Percentiles rank a stretch among this genome's conserved stretches.
These are phyloP conservation scores for Starmerella bombicola DNA, from an alignment of 805 yeast species.

Conservation along the genomic window DNA sequence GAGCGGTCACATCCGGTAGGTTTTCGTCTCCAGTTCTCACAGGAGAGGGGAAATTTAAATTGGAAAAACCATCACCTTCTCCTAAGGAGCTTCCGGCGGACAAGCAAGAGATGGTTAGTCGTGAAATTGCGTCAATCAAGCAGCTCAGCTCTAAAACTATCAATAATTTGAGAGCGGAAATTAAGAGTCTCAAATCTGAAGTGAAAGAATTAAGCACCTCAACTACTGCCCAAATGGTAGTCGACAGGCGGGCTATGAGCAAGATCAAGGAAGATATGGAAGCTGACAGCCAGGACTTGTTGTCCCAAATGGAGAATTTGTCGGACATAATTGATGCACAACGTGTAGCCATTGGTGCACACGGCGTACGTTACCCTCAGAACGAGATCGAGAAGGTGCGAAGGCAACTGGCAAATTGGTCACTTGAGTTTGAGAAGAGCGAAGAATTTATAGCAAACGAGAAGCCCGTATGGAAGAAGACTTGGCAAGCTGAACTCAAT, in stretches of 20 bases:
- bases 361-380: constrained; percentile 72
- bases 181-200: constrained; percentile 35
- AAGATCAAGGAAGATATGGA: constrained; percentile 61
- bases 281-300: constrained; percentile 57
- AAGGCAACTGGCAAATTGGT: constrained; percentile 53
- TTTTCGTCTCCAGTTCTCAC: constrained; percentile 15
- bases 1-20: background rate
- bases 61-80: constrained; percentile 12
- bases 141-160: constrained; percentile 42
- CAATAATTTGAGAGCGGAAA: constrained; percentile 32
- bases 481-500: constrained; percentile 86
- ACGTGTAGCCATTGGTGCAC: constrained; percentile 78
- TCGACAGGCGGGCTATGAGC: constrained; percentile 50
- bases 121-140: constrained; percentile 46
- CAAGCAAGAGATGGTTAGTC: constrained; percentile 31
- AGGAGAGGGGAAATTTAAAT: constrained; percentile 15
- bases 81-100: constrained; percentile 5
- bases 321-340: constrained; percentile 85
- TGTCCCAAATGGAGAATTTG: constrained; percentile 75
- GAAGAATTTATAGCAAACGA: constrained; percentile 53
- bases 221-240: constrained; percentile 14
- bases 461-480: constrained; percentile 73
- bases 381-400: constrained; percentile 56
- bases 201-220: constrained; percentile 40
- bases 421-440: constrained; percentile 40